Base-by-base conservation (phyloP, 2,329 filamentous ascomycete species). In the Rugonectria rugulosa region DNA sequence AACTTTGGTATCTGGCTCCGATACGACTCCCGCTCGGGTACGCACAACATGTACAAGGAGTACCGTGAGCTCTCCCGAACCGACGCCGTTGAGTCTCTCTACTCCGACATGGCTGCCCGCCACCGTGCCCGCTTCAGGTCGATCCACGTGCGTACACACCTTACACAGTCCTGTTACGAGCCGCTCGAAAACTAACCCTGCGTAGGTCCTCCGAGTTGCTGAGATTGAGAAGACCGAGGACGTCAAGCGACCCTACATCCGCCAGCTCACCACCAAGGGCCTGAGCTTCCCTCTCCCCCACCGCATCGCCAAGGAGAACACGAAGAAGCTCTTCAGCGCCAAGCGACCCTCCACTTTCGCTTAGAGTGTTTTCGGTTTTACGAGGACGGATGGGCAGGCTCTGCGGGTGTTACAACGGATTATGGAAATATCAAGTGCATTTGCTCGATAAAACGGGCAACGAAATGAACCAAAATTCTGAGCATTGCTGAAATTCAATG, bases 1-100 rank as follows among this genome's bases (percentile, higher is more conserved):
- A 99, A 97, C 91, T 98, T 99, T 79, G 95, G 95, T 80, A 89
- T 99, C 88, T 99, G 96, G 96, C 89, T 99, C 84, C 93, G 96
- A 79, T 99, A 99, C 86, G 94, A 99, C 85, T 99, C 96, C 64
- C 94, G 95, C 81, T 98, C 95, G 73, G 95, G 95, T 74, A 99
- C 95, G 74, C 95, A 99, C 92, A 99, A 99, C 90, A 99, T 99
- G 95, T 99, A 99, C 92, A 98, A 98, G 89, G 95, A 99, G 89
- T 98, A 97, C 90, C 91, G 95, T 79, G 95, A 98, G 87, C 91
- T 98, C 87, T 94, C 91, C 78, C 88, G 95, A 81, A 91, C 89
- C 75, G 94, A 95, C 70, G 95, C 95, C 69, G 94, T 98, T 75
- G 91, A 98, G 83, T 83, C 94, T 70, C 88, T 99, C 77, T 99